Base-by-base conservation (phyloP, 2,329 filamentous ascomycete species). In the Coniochaeta sp. region DNA sequence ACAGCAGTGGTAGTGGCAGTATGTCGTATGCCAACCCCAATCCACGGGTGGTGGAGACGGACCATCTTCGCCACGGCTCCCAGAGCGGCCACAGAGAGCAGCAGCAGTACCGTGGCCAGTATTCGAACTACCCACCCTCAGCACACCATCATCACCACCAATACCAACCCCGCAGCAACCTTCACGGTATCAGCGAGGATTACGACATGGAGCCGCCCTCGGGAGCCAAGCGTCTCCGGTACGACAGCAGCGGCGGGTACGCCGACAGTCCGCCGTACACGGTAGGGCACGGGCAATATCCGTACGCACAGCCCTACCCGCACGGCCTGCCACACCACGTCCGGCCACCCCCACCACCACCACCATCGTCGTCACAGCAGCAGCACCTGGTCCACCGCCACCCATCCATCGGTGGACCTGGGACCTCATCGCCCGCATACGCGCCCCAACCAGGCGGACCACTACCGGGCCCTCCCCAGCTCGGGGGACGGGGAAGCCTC, bases 101-200 rank as follows among this genome's bases (percentile, higher is more conserved):
- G 26, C 52, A 24, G 31, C 50, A 31, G 22, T 31, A 57, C 22
- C n/a, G 17, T 5, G 54, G 14, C 28, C 31, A 34, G 17, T 26
- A 57, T 12, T n/a, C 6, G 6, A 22, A 12, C 22, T 24, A 26
- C 26, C 11, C 22, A 2, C 43, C 43, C 6, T n/a, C n/a, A n/a
- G 2, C 52, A 55, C 31, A 33, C 16, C 36, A 59, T 55, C 57
- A 59, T 33, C 59, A 57, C 19, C n/a, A 28, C 71, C 59, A 57
- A 14, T n/a, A 28, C 71, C 43, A 47, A 17, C 43, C 43, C 12
- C 43, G 43, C 19, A 47, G 19, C 22, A 47, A 12, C 43, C 70
- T 64, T 67, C 75, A 68, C 70, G 77, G 73, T 72, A 77, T 69
- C 67, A 70, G 71, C 7, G 73, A 74, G 52, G 70, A 73, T 40